Percentiles rank a stretch among this genome's conserved stretches.
These are phyloP conservation scores for Verbascum thapsus DNA, from an alignment of 257 asterid genomes.

Conservation along the genomic window DNA sequence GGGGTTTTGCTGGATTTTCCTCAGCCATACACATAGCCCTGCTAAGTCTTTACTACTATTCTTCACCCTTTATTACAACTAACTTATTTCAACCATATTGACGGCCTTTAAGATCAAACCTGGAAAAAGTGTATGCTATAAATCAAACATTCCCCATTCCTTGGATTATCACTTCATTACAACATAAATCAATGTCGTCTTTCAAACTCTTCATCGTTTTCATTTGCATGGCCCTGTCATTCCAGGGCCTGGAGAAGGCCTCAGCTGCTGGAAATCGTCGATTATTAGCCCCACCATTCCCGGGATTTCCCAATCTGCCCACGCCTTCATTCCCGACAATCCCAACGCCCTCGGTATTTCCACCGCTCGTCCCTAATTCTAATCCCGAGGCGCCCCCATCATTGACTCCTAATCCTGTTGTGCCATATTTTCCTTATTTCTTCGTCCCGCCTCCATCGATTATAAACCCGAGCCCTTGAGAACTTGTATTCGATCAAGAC, in stretches of 20 bases:
- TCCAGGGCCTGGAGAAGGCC: constrained; percentile 23
- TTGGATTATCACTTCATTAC: neutral
- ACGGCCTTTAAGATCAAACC: constrained; percentile 20
- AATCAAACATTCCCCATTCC: neutral
- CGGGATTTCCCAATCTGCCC: constrained; percentile 28
- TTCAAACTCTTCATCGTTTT: constrained; percentile 27
- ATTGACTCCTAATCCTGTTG: constrained; percentile 22
- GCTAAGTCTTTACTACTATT: no score
- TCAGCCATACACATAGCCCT: constrained; percentile 23
- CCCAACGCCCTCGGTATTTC: constrained; percentile 12
- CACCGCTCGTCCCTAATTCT: neutral
- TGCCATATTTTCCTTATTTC: constrained; percentile 11
- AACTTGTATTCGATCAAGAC: neutral
- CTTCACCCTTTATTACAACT: constrained; percentile 3
- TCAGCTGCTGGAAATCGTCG: constrained; percentile 31
- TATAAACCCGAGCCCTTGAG: constrained; percentile 21
- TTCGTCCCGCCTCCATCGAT: constrained; percentile 15
- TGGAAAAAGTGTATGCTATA: constrained; percentile 27
- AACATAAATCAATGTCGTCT: constrained; percentile 31
- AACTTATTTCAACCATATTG: constrained; percentile 12
- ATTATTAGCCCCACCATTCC: constrained; percentile 20
- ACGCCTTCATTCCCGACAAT: constrained; percentile 8
- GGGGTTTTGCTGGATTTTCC: constrained; percentile 24
- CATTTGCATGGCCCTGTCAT: constrained; percentile 24
- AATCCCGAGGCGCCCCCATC: neutral